Evolutionary conservation across 306 rosid species (phyloP).

Genomic region (Inga laurina): DNA sequence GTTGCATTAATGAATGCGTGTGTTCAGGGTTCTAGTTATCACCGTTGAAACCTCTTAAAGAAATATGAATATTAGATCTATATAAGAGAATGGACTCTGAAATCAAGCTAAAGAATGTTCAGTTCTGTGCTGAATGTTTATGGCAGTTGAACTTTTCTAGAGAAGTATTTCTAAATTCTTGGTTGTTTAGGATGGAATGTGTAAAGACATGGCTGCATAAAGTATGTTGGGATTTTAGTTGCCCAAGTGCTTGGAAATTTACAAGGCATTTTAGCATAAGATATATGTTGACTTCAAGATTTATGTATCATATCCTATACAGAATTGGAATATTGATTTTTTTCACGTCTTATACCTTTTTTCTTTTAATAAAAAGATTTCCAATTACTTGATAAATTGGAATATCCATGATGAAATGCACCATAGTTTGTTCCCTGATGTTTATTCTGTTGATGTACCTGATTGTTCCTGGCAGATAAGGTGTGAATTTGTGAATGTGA

Average conservation of each 20-base stretch:
- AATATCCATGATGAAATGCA: neutral
- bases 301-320: neutral
- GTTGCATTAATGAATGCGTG: neutral
- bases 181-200: slow-evolving; percentile 10
- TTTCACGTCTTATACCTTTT: neutral
- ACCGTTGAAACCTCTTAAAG: neutral
- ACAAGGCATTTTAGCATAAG: neutral
- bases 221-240: neutral
- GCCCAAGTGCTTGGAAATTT: neutral
- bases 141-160: slow-evolving; percentile 9
- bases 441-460: slow-evolving; percentile 26
- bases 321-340: neutral
- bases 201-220: neutral
- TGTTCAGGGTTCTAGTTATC: neutral
- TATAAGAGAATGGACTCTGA: neutral
- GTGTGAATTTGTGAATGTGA: slow-evolving; percentile 77
- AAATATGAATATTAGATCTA: neutral
- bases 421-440: slow-evolving; percentile 8
- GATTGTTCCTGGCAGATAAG: slow-evolving; percentile 58
- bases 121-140: slow-evolving; percentile 16
- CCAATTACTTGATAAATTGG: neutral
- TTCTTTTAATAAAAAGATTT: neutral
- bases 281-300: neutral
- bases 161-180: neutral
- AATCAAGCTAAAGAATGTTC: slow-evolving; percentile 10